phyloP scores from a whole-genome alignment of 2,329 filamentous ascomycete genomes.

The Xenoacremonium recifei region DNA sequence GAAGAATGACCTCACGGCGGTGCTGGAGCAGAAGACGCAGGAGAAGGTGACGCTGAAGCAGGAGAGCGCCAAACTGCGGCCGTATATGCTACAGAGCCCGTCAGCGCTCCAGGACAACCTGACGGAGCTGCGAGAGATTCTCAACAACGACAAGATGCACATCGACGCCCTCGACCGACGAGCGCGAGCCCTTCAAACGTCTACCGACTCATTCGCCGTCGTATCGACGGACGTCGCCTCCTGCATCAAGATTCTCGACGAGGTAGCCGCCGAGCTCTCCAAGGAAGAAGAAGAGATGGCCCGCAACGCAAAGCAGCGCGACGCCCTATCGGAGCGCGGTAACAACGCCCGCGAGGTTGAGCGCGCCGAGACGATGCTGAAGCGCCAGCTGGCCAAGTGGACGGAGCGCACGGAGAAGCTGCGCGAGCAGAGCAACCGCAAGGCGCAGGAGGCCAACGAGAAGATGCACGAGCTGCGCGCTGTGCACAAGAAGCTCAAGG shows the following conservation, averaged over 20 bases:
- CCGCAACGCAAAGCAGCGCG: conserved; percentile 76
- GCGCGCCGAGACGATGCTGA: conserved; percentile 77
- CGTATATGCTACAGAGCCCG: conserved; percentile 89
- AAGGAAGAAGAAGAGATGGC: conserved; percentile 91
- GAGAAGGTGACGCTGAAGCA: conserved; percentile 70
- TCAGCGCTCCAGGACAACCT: conserved; percentile 78
- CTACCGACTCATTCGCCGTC: conserved; percentile 82
- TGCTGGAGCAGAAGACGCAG: conserved; percentile 70
- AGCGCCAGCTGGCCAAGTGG: conserved; percentile 82
- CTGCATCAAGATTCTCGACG: conserved; percentile 85
- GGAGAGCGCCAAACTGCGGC: conserved; percentile 84
- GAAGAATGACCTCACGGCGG: conserved; percentile 71
- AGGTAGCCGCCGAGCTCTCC: conserved; percentile 77
- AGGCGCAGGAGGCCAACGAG: conserved; percentile 76
- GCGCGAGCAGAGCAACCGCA: conserved; percentile 74
- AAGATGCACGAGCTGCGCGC: conserved; percentile 88
- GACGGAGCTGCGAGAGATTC: conserved; percentile 75
- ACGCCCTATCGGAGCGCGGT: conserved; percentile 81
- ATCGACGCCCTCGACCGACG: conserved; percentile 87
- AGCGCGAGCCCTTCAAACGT: conserved; percentile 87
- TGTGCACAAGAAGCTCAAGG: conserved; percentile 75
- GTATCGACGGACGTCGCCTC: conserved; percentile 82
- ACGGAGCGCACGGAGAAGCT: conserved; percentile 83
- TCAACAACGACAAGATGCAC: conserved; percentile 75
- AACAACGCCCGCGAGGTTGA: conserved; percentile 93